A percentile compares a stretch with the other conserved stretches of the same genome.
Evolutionary conservation across 225 moss, liverwort and hornwort genomes (phyloP).

Genomic region (Takakia lepidozioides): DNA sequence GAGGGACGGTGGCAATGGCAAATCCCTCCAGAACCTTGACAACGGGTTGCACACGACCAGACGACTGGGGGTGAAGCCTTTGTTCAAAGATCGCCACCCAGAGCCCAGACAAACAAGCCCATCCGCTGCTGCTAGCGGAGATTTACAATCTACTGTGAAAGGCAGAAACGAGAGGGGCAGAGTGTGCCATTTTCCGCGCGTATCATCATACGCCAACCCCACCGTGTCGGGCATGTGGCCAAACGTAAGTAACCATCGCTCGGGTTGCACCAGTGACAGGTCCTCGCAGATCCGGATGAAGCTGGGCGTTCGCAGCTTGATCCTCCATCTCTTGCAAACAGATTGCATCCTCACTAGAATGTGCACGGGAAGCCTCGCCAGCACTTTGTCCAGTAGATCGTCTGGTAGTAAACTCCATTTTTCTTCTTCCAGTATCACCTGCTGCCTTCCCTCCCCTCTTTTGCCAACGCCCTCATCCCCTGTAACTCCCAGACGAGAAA

Average conservation of each 20-base stretch:
- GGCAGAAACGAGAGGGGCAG: constrained; percentile 33
- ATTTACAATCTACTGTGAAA: constrained; percentile 20
- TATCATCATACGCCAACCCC: constrained; percentile 28
- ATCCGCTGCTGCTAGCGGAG: constrained; percentile 33
- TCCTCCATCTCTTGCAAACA: constrained; percentile 39
- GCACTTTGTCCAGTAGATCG: constrained; percentile 26
- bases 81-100: constrained; percentile 15
- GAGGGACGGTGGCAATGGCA: constrained; percentile 22
- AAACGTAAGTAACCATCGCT: constrained; percentile 34
- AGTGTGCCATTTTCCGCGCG: constrained; percentile 24
- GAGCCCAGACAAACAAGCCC: constrained; percentile 35
- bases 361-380: constrained; percentile 22
- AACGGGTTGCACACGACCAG: constrained; percentile 38
- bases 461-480: constrained; percentile 5
- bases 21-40: constrained; percentile 34
- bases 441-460: neutral
- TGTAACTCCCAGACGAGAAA: constrained; percentile 31
- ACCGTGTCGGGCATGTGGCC: constrained; percentile 21
- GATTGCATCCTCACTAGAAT: constrained; percentile 29
- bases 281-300: constrained; percentile 28
- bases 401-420: constrained; percentile 28
- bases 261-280: neutral
- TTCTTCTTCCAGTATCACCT: constrained; percentile 15
- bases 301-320: constrained; percentile 21
- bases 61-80: constrained; percentile 21